These are phyloP conservation scores for Fusarium redolens DNA, from an alignment of 2,329 filamentous ascomycete genomes.

Conservation along the genomic window DNA sequence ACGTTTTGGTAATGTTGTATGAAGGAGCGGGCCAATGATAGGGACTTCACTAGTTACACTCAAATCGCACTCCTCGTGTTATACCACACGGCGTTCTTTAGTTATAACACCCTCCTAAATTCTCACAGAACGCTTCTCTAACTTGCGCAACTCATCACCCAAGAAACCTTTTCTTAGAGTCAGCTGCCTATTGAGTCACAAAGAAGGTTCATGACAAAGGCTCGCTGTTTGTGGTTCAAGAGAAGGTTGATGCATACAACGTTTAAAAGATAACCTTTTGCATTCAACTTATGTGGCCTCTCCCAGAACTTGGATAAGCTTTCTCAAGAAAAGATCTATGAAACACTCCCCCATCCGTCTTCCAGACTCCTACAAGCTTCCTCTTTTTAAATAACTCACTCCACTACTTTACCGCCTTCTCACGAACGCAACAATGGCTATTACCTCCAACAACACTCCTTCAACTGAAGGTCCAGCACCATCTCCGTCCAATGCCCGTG, in stretches of 20 bases:
- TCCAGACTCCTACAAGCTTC: rapidly evolving
- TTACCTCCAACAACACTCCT: no score
- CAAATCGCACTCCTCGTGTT: rapidly evolving
- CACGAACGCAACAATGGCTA: neutral
- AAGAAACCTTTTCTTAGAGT: no score
- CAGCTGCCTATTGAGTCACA: rapidly evolving
- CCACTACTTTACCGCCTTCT: neutral
- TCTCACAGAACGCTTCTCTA: neutral
- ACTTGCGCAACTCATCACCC: rapidly evolving
- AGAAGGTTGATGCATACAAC: neutral
- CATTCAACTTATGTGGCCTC: rapidly evolving
- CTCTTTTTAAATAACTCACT: rapidly evolving
- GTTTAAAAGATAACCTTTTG: rapidly evolving
- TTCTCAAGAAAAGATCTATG: neutral
- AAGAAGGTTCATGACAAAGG: rapidly evolving
- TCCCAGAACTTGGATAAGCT: neutral
- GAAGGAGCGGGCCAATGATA: rapidly evolving
- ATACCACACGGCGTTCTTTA: rapidly evolving
- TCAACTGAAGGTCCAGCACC: no score
- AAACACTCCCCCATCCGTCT: neutral
- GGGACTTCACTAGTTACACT: rapidly evolving
- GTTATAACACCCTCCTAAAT: rapidly evolving
- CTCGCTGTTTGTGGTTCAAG: rapidly evolving
- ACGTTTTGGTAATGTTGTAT: rapidly evolving
- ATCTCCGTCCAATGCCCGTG: neutral